Evolutionary conservation across 345 rosid genomes (phyloP), one percentile per base, ranked within the genome.

Genomic region (Corchorus capsularis): DNA sequence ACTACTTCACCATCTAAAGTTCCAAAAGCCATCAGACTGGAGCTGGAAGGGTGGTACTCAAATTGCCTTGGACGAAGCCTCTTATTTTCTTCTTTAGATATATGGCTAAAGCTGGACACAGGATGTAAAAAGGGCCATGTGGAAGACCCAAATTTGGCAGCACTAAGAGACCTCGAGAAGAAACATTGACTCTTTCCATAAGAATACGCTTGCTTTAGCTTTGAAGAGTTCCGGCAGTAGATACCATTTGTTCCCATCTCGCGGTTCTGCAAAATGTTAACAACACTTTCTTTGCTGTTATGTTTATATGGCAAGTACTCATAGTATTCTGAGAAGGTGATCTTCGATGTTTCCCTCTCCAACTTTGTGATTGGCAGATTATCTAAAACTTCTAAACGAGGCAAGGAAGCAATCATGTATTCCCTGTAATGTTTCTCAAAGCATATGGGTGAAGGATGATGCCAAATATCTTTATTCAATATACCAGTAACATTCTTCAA

Each of bases 21-120:
- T 52, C 92, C 92, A 35, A 85, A 85, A 61, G 75, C 87, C 92
- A 86, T 83, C n/a, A 87, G 87, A 52, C 85, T 59, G 37, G 87
- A 57, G 43, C 82, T 77, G 14, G 84, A 68, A 20, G 90, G 92
- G 78, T 87, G 88, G 71, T 86, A 89, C 76, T 86, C 92, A 55
- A 89, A 89, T 80, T 86, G 92, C 75, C 92, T 89, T 0, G 90
- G 86, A 7, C 87, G 89, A 59, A 86, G 79, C 68, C 72, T 79
- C 82, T 68, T 79, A 27, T 59, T 73, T 76, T 81, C 88, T 63
- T 76, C 90, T 77, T 79, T 79, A 57, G 75, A 45, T 43, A 69
- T 16, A 43, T 65, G 73, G 78, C 79, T 75, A 20, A 86, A 80
- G 41, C 34, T 61, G 13, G 86, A 82, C 43, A 87, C 70, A 14